These are phyloP conservation scores for Aspergillaceae sp. DNA, from an alignment of 2,329 filamentous ascomycete genomes.

Conservation along the genomic window DNA sequence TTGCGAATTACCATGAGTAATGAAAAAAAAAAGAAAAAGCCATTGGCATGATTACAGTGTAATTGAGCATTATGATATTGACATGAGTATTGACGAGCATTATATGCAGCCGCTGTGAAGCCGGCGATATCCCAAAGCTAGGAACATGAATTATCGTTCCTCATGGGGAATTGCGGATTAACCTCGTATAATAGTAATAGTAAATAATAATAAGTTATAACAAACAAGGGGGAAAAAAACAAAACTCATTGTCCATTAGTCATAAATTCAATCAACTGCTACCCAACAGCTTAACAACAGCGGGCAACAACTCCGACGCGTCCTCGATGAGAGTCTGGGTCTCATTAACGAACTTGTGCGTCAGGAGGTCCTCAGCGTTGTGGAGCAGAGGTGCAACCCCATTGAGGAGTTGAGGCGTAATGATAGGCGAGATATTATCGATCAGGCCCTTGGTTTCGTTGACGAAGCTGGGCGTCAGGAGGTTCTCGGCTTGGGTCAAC, in stretches of 20 bases:
- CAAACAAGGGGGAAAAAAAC: too few species aligned
- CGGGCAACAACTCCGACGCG: conserved; percentile 23
- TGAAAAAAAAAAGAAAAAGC: too few species aligned
- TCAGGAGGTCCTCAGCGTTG: conserved; percentile 20
- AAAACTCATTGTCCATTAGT: conserved; percentile 9
- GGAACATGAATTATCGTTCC: too few species aligned
- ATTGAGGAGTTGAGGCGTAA: conserved; percentile 21
- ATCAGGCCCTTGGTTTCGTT: conserved; percentile 15
- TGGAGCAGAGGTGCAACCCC: conserved; percentile 21
- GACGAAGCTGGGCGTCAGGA: conserved; percentile 20
- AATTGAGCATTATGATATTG: too few species aligned
- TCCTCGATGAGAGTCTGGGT: conserved; percentile 20
- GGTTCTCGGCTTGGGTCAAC: conserved; percentile 16
- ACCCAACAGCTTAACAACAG: conserved; percentile 21
- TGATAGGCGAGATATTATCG: conserved; percentile 11
- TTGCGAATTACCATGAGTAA: too few species aligned
- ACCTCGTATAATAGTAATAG: too few species aligned
- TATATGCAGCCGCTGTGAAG: too few species aligned
- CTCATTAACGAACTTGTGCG: conserved; percentile 18
- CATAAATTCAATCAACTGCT: conserved; percentile 7
- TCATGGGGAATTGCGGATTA: too few species aligned
- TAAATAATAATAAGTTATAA: too few species aligned
- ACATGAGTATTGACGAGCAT: too few species aligned
- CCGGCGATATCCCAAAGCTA: too few species aligned
- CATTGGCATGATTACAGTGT: too few species aligned